A percentile compares a stretch with the other conserved stretches of the same genome.
Conservation (phyloP, 73 alveolate species). For the Symbiodinium natans region DNA sequence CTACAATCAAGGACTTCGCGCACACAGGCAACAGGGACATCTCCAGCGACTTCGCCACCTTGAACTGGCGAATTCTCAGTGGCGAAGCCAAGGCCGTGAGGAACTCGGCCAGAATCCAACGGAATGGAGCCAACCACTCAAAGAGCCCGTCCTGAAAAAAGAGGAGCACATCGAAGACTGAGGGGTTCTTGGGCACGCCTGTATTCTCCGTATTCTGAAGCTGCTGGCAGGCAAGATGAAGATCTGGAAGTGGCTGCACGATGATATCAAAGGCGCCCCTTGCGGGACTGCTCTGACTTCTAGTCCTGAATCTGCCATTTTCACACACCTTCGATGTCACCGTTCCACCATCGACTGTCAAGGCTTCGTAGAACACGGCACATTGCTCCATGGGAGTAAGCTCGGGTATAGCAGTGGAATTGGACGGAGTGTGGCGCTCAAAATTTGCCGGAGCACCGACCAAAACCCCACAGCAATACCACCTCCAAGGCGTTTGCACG, state of each 20-base stretch:
- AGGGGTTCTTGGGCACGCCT: too few species aligned
- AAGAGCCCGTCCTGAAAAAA: neutral
- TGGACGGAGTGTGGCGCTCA: too few species aligned
- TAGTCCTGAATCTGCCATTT: neutral
- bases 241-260: neutral
- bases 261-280: neutral
- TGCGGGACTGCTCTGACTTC: neutral
- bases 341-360: neutral
- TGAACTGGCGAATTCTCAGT: neutral
- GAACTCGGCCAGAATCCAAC: neutral
- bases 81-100: neutral
- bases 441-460: too few species aligned
- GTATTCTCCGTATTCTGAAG: neutral
- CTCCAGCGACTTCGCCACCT: neutral
- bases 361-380: neutral
- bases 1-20: neutral
- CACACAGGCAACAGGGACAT: neutral
- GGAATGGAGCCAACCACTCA: neutral
- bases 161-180: neutral
- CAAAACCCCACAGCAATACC: neutral
- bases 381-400: neutral
- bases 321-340: neutral
- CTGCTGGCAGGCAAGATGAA: neutral
- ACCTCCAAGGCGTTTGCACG: neutral
- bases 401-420: neutral